These are phyloP conservation scores for Ceratocystis cacaofunesta DNA, from an alignment of 2,329 filamentous ascomycete genomes.

Conservation along the genomic window DNA sequence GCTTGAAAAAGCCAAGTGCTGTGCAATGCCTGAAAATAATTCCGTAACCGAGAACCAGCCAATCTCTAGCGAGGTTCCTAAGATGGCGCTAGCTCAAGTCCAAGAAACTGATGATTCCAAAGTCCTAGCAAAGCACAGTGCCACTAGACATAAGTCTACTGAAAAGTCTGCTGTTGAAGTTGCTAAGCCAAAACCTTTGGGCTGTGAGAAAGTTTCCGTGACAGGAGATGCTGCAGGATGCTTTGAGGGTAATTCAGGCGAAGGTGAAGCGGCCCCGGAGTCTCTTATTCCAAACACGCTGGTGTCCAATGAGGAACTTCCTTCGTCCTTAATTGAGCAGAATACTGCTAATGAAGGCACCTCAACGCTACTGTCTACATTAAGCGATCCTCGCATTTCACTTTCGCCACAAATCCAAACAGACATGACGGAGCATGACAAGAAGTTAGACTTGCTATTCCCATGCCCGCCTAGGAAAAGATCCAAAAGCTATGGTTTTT, in stretches of 20 bases:
- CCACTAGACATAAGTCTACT: not conserved
- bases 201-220: not conserved
- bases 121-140: not conserved
- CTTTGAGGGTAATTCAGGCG: not conserved
- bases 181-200: not conserved
- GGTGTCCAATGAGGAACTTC: not conserved
- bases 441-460: not conserved
- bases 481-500: not conserved
- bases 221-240: not conserved
- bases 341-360: not conserved
- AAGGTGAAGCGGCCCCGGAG: not conserved
- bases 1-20: too few relatives aligned
- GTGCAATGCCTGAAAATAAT: not conserved
- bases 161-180: too few relatives aligned
- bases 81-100: not conserved
- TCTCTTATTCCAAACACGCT: not conserved
- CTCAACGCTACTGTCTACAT: not conserved
- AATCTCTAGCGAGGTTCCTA: not conserved
- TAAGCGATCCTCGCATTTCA: not conserved
- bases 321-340: not conserved
- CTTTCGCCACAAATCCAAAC: not conserved
- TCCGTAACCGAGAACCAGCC: not conserved
- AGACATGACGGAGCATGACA: not conserved
- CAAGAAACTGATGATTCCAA: not conserved
- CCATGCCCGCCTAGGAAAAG: not conserved